These are phyloP conservation scores for Lachancea thermotolerans DNA, from an alignment of 805 yeast species.

Conservation along the genomic window DNA sequence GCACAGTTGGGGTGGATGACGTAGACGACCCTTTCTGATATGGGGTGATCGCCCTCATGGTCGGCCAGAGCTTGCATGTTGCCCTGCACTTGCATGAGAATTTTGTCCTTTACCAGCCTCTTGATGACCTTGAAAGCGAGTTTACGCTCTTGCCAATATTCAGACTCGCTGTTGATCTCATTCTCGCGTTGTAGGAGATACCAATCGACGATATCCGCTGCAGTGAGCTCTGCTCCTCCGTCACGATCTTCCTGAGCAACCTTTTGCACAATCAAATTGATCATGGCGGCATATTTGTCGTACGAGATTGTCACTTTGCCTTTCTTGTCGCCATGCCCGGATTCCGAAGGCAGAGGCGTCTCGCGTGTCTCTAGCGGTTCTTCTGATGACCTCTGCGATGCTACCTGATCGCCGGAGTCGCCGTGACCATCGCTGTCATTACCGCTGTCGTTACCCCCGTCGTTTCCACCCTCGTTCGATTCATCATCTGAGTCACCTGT, in stretches of 20 bases:
- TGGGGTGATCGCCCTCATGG: conserved; percentile 16
- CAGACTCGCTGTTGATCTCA: conserved; percentile 60
- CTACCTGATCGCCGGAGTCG: background rate
- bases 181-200: conserved; percentile 70
- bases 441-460: conserved; percentile 12
- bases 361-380: conserved; percentile 1
- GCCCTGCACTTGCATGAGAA: conserved; percentile 61
- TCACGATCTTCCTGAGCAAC: conserved; percentile 51
- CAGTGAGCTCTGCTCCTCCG: conserved; percentile 56
- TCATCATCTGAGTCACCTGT: conserved; percentile 50
- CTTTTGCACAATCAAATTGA: conserved; percentile 67
- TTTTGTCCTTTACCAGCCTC: conserved; percentile 76
- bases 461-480: conserved; percentile 9
- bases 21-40: conserved; percentile 34
- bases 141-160: conserved; percentile 62
- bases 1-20: conserved; percentile 81
- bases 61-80: conserved; percentile 39
- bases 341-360: conserved; percentile 2
- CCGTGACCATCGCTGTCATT: conserved; percentile 41
- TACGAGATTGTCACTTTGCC: conserved; percentile 58
- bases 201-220: conserved; percentile 68
- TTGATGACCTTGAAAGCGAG: conserved; percentile 74
- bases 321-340: background rate
- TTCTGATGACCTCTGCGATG: background rate
- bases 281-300: conserved; percentile 79